These are phyloP conservation scores for Serendipita sp. DNA, from an alignment of 768 basidiomycete species.

Conservation along the genomic window DNA sequence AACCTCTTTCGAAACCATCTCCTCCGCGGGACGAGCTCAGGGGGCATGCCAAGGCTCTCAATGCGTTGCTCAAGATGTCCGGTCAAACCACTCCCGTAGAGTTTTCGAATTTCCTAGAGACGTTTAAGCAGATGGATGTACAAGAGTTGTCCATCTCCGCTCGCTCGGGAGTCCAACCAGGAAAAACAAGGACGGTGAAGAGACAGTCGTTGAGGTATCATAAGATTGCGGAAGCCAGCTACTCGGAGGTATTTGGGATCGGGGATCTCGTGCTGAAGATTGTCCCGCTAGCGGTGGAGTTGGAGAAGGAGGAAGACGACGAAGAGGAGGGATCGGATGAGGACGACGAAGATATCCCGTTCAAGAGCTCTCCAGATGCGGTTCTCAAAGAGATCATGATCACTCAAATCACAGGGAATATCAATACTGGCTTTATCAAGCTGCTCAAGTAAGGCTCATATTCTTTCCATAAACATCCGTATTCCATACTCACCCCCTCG, in stretches of 20 bases:
- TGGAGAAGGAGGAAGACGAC: not conserved
- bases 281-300: slow-evolving; percentile 55
- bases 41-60: not conserved
- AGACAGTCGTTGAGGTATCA: slow-evolving; percentile 26
- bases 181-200: not conserved
- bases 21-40: not conserved
- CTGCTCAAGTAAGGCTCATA: slow-evolving; percentile 33
- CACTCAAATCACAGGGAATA: slow-evolving; percentile 58
- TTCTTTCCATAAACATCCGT: not conserved
- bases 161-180: not conserved
- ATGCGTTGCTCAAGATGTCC: not conserved
- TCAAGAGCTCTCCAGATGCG: slow-evolving; percentile 57
- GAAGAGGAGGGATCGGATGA: slow-evolving; percentile 12
- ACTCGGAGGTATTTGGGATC: slow-evolving; percentile 89
- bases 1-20: not conserved
- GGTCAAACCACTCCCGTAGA: not conserved
- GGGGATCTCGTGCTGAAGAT: slow-evolving; percentile 83
- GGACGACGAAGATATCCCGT: slow-evolving; percentile 39
- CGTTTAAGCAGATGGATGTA: not conserved
- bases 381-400: slow-evolving; percentile 70
- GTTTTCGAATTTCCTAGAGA: not conserved
- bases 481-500: not conserved
- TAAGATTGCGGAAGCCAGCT: slow-evolving; percentile 94
- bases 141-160: not conserved
- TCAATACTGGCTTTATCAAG: slow-evolving; percentile 63